Conservation (phyloP, 257 asterid species). For the Leptodermis oblonga region DNA sequence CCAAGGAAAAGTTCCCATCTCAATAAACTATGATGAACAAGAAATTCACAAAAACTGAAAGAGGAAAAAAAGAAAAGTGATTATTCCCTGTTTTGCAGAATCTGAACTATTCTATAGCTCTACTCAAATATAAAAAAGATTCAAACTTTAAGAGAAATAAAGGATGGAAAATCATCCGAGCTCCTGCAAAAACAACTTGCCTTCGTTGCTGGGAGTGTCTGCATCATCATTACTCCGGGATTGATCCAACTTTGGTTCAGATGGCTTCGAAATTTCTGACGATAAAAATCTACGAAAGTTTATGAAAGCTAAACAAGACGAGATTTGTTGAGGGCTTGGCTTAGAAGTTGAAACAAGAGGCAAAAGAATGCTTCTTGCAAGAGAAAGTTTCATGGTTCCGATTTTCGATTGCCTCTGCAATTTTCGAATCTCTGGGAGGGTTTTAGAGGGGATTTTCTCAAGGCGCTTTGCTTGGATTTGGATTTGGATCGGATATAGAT, state of each 20-base stretch:
- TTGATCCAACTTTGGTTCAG: not conserved
- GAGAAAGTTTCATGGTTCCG: too few relatives aligned
- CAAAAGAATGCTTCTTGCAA: slow-evolving; percentile 1
- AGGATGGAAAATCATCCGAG: not conserved
- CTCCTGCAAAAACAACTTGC: slow-evolving; percentile 1
- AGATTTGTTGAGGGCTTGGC: not conserved
- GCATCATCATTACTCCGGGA: too few relatives aligned
- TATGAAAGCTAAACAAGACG: not conserved
- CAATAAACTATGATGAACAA: too few relatives aligned
- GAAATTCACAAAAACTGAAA: not conserved
- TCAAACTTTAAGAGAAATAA: not conserved
- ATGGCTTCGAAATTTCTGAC: not conserved
- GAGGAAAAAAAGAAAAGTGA: not conserved
- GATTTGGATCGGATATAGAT: too few relatives aligned
- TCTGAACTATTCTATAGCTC: too few relatives aligned
- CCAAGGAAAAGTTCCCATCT: too few relatives aligned
- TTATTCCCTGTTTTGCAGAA: too few relatives aligned
- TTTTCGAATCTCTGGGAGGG: not conserved
- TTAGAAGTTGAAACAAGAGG: not conserved
- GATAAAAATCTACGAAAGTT: slow-evolving; percentile 2
- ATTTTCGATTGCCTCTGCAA: not conserved
- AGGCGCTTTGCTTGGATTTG: not conserved
- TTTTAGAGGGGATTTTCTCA: not conserved
- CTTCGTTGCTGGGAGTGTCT: not conserved
- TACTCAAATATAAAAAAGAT: not conserved